Percentiles rank a stretch among this genome's conserved stretches.
Conservation (phyloP, 169 alveolate species). For the Sarcocystis neurona region DNA sequence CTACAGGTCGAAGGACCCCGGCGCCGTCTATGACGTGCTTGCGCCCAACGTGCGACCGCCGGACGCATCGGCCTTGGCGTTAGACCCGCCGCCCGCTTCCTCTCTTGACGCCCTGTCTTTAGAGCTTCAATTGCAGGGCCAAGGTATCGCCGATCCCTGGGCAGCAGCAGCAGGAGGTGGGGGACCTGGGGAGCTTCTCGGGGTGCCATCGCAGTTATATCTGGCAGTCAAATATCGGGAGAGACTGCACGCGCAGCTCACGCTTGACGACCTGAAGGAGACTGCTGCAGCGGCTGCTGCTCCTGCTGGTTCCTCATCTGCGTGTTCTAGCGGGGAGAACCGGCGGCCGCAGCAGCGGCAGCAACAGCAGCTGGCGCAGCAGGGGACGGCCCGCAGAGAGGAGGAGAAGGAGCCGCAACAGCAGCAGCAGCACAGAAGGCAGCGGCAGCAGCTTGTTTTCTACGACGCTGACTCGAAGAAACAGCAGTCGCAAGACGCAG, state of each 20-base stretch:
- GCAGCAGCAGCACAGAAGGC: no score
- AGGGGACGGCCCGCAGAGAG: no score
- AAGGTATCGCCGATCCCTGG: neutral
- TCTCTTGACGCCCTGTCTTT: neutral
- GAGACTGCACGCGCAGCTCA: conserved; percentile 49
- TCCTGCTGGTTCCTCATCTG: no score
- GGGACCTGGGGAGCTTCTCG: neutral
- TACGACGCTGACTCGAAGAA: no score
- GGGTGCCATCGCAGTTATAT: neutral
- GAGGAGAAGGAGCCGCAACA: no score
- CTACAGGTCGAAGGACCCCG: conserved; percentile 39
- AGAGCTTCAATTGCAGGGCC: neutral
- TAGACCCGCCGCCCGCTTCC: conserved; percentile 50
- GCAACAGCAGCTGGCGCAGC: no score
- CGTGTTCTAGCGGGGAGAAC: no score
- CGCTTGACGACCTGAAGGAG: conserved; percentile 18
- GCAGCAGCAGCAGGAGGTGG: no score
- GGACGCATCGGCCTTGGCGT: conserved; percentile 62
- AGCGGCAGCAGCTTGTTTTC: no score
- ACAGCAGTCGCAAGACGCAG: no score
- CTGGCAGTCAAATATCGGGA: conserved; percentile 43
- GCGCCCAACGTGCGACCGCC: conserved; percentile 54
- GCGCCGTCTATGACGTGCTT: conserved; percentile 59
- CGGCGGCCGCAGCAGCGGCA: no score
- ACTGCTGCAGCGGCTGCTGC: neutral